These are phyloP conservation scores for Conoideocrella luteorostrata DNA, from an alignment of 2,329 filamentous ascomycete species.

Conservation along the genomic window DNA sequence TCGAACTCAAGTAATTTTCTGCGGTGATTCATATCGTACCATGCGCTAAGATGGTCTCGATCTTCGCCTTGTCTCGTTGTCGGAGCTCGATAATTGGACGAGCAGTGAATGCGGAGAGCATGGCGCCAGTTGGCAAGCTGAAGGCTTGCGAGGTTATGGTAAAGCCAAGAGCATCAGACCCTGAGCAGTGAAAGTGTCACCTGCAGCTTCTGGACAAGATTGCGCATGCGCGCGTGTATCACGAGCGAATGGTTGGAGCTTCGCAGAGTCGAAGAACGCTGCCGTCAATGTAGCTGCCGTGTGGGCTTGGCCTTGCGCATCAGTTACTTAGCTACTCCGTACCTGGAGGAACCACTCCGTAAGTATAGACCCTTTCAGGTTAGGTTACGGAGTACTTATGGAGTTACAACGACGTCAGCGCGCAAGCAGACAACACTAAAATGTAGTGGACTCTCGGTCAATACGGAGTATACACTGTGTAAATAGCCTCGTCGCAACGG, in stretches of 20 bases:
- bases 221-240: neutral
- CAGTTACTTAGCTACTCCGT: no score
- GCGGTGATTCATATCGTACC: slow-evolving; percentile 43
- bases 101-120: slow-evolving; percentile 97
- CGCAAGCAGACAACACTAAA: no score
- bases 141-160: slow-evolving; percentile 24
- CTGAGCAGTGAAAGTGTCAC: neutral
- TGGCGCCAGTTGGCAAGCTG: slow-evolving; percentile 47
- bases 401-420: no score
- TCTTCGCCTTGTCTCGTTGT: slow-evolving; percentile 90
- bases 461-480: no score
- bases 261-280: neutral
- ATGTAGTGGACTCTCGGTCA: no score
- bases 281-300: neutral
- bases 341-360: no score
- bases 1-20: neutral
- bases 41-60: slow-evolving; percentile 90
- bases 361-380: no score
- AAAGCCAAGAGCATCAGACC: slow-evolving; percentile 14
- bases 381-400: no score
- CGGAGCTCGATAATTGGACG: slow-evolving; percentile 95
- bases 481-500: no score
- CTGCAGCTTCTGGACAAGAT: neutral
- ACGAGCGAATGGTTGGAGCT: neutral
- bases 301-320: no score